These are phyloP conservation scores for Bryopsis sp. DNA, from an alignment of 139 green algal genomes.

Conservation along the genomic window DNA sequence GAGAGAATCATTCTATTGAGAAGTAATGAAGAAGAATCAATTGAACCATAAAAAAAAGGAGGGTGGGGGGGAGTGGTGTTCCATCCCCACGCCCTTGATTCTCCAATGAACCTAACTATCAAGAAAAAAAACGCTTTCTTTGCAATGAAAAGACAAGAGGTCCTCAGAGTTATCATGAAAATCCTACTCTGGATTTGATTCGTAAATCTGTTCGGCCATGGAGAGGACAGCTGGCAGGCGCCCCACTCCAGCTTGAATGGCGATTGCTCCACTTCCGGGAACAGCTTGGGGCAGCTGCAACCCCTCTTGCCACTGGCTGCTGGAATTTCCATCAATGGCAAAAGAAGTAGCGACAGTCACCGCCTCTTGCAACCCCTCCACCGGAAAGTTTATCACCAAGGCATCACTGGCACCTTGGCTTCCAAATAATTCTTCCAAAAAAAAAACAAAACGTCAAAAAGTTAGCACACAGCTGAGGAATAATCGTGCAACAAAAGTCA, in stretches of 20 bases:
- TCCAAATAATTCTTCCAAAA: no score
- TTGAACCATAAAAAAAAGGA: no score
- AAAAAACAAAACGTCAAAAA: no score
- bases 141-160: no score
- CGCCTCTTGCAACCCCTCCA: slow-evolving; percentile 25
- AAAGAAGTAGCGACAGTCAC: slow-evolving; percentile 42
- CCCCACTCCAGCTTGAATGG: slow-evolving; percentile 21
- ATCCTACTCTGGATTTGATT: neutral
- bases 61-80: no score
- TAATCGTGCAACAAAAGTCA: no score
- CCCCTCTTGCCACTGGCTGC: slow-evolving; percentile 6
- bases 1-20: no score
- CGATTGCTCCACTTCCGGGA: slow-evolving; percentile 21
- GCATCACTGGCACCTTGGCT: slow-evolving; percentile 14
- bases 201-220: neutral
- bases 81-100: no score
- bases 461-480: no score
- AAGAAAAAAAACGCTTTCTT: no score
- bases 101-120: no score
- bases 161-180: neutral
- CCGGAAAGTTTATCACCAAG: slow-evolving; percentile 20
- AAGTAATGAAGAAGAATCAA: no score
- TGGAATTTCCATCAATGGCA: slow-evolving; percentile 13
- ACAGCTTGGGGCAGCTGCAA: slow-evolving; percentile 23
- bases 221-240: slow-evolving; percentile 17